Evolutionary conservation across 164 flowering plant species (phyloP).

Genomic region (Hamamelis virginiana): DNA sequence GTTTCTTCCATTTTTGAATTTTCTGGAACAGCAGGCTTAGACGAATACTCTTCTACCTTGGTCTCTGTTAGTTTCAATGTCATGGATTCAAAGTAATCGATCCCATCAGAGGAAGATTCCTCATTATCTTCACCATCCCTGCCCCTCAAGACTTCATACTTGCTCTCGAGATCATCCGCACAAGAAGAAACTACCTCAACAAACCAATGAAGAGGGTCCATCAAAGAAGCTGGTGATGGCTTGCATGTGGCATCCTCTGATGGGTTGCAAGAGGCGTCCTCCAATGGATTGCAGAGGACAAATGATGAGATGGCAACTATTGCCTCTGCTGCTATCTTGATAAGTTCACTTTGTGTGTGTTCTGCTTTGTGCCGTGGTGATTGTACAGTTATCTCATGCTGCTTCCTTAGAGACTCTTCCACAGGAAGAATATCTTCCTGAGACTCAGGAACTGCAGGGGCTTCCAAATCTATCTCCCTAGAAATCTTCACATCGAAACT

Average conservation of each 20-base stretch:
- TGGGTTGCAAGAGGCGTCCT: slow-evolving; percentile 4
- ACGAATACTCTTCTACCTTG: slow-evolving; percentile 61
- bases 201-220: slow-evolving; percentile 47
- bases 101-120: slow-evolving; percentile 25
- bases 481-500: slow-evolving; percentile 26
- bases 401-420: slow-evolving; percentile 18
- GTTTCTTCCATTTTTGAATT: slow-evolving; percentile 42
- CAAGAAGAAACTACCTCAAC: slow-evolving; percentile 36
- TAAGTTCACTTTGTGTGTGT: slow-evolving; percentile 23
- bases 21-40: slow-evolving; percentile 48
- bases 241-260: slow-evolving; percentile 16
- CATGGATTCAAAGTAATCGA: slow-evolving; percentile 82
- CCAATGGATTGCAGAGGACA: slow-evolving; percentile 3
- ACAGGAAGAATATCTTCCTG: slow-evolving; percentile 29
- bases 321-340: slow-evolving; percentile 47
- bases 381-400: slow-evolving; percentile 10
- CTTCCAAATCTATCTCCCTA: slow-evolving; percentile 67
- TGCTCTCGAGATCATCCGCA: slow-evolving; percentile 31
- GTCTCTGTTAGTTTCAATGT: slow-evolving; percentile 63
- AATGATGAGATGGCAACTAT: slow-evolving; percentile 50
- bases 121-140: slow-evolving; percentile 20
- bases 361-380: slow-evolving; percentile 13
- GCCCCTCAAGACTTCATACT: slow-evolving; percentile 5
- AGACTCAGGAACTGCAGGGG: slow-evolving; percentile 28
- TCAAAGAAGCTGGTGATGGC: slow-evolving; percentile 18